Evolutionary conservation across 192 early-diverging fungal genomes (phyloP), one percentile per base, ranked within the genome.

Genomic region (Dissophora globulifera): DNA sequence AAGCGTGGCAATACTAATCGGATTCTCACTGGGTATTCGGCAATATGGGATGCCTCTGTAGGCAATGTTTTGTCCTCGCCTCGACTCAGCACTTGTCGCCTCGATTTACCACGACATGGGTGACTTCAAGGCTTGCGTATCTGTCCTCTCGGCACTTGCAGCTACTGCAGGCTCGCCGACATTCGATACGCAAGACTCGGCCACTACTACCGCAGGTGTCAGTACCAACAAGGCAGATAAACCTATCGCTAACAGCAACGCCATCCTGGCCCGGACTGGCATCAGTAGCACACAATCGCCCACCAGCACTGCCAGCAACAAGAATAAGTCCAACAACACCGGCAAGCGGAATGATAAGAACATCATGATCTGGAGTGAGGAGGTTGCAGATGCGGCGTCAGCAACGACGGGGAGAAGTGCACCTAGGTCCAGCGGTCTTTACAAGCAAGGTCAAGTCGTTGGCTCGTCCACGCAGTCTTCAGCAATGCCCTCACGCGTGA

Each of bases 1-100:
- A n/a, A n/a, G n/a, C n/a, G n/a, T n/a, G n/a, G n/a, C n/a, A n/a
- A n/a, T n/a, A n/a, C n/a, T n/a, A n/a, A n/a, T n/a, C n/a, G n/a
- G n/a, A n/a, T 29, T 31, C 27, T 25, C 12, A 20, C 20, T 10
- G 54, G 26, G 15, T 27, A n/a, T 25, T 19, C 26, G n/a, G 42
- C 13, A 12, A 43, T 0, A 32, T 16, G 27, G 5, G 47, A 12
- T 19, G 25, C 47, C 52, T 8, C 31, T n/a, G 13, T 40, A 76
- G 72, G 72, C 72, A 60, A 76, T 76, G 72, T 76, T 76, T 26
- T 76, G 72, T 47, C 72, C 72, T 40, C 57, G 63, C 38, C 47
- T 76, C 7, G 72, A 76, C 47, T 76, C 72, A 13, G 64, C 72
- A 23, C 62, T 76, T 31, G 72, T 76, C 58, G 72, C 72, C 7